Evolutionary conservation across 176 grass and related monocot species (phyloP).

Genomic region (Cocos nucifera): DNA sequence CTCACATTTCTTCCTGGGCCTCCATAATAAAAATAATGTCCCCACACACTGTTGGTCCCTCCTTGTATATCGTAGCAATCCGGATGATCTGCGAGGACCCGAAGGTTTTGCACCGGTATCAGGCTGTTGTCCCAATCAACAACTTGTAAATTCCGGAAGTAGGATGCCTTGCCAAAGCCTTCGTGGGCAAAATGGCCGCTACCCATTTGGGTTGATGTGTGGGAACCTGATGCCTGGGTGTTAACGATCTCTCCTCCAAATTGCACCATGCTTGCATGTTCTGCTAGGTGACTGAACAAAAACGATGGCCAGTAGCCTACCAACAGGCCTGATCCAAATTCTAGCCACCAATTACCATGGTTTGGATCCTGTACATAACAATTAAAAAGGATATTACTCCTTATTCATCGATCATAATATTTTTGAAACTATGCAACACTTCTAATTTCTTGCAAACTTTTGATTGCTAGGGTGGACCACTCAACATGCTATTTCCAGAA

Average conservation of each 20-base stretch:
- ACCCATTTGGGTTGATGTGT: conserved; percentile 87
- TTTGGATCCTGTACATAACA: conserved; percentile 5
- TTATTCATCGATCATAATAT: too few species aligned
- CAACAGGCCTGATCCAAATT: conserved; percentile 66
- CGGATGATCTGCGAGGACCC: conserved; percentile 69
- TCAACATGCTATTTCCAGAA: too few species aligned
- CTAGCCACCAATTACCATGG: conserved; percentile 95
- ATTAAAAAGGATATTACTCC: too few species aligned
- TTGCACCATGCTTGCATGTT: conserved; percentile 84
- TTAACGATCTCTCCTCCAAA: conserved; percentile 89
- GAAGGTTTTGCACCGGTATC: conserved; percentile 52
- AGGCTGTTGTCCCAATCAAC: conserved; percentile 90
- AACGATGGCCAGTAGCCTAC: conserved; percentile 86
- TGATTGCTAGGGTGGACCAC: too few species aligned
- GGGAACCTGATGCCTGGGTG: conserved; percentile 35
- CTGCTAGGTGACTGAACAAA: conserved; percentile 72
- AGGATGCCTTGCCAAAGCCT: conserved; percentile 52
- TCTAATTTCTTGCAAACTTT: too few species aligned
- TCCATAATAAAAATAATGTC: conserved; percentile 92
- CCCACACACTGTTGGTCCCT: conserved; percentile 63
- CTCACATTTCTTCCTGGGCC: conserved; percentile 57
- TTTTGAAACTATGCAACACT: too few species aligned
- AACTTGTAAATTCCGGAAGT: conserved; percentile 84
- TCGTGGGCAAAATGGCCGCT: conserved; percentile 66
- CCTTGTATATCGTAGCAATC: conserved; percentile 83